Percentiles rank a stretch among this genome's conserved stretches.
These are phyloP conservation scores for Penicillium capsulatum DNA, from an alignment of 2,329 filamentous ascomycete genomes.

Conservation along the genomic window DNA sequence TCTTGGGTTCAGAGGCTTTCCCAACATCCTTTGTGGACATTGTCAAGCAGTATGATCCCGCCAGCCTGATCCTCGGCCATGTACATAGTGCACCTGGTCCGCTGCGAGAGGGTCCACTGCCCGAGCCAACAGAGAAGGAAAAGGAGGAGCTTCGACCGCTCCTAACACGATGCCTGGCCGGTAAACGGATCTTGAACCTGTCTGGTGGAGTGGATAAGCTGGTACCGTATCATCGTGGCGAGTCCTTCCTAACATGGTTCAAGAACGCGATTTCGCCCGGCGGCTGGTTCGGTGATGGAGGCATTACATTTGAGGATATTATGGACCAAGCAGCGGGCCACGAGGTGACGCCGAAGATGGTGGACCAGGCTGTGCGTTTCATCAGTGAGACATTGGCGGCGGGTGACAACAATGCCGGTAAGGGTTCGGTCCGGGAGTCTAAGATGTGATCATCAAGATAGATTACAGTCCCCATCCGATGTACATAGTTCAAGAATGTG, in stretches of 20 bases:
- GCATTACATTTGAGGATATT: conserved; percentile 53
- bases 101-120: conserved; percentile 31
- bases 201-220: conserved; percentile 56
- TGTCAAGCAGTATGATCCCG: conserved; percentile 67
- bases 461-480: too few species aligned
- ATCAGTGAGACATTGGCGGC: conserved; percentile 43
- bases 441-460: conserved; percentile 26
- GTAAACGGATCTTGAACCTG: conserved; percentile 53
- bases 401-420: conserved; percentile 14
- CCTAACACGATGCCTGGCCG: conserved; percentile 41
- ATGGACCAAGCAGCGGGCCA: conserved; percentile 56
- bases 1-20: conserved; percentile 75
- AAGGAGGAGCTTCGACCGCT: conserved; percentile 42
- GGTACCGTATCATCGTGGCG: conserved; percentile 55
- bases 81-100: conserved; percentile 24
- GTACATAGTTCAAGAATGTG: too few species aligned
- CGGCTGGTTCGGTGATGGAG: conserved; percentile 50
- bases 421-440: conserved; percentile 33
- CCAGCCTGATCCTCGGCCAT: conserved; percentile 64
- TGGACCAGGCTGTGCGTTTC: conserved; percentile 53
- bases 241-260: conserved; percentile 55
- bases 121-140: conserved; percentile 42
- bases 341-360: conserved; percentile 56
- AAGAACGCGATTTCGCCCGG: conserved; percentile 43
- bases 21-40: conserved; percentile 62